Evolutionary conservation across 164 flowering plant species (phyloP), one percentile per base, ranked within the genome.

Genomic region (Taxillus chinensis): DNA sequence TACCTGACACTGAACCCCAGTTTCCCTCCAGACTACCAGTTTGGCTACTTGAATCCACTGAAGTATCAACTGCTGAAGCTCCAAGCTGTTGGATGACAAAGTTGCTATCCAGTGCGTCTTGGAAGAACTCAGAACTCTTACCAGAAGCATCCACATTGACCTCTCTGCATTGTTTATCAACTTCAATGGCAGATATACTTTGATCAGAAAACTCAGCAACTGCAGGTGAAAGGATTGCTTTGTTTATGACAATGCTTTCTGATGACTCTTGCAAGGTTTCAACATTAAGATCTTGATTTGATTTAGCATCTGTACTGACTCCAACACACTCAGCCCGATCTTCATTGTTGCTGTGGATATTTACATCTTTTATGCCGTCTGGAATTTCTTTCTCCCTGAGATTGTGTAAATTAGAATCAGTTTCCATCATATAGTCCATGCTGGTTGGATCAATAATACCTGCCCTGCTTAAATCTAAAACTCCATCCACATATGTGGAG

Each of bases 1-100:
- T 80, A 87, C 95, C 97, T 77, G 92, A 90, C 59, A 86, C 77
- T 49, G 89, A 86, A 8, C 95, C 93, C 89, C 90, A 86, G 70
- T 75, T 69, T 52, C 77, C 84, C 54, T 86, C 92, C 68, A 86
- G 51, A 65, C 92, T 84, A 59, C 83, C 92, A 66, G 79, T 67
- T 74, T 69, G 85, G 68, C 89, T 86, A 61, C 69, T 67, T 50
- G 84, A 77, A 70, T 75, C 82, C 48, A 69, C 68, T 52, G 79
- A 74, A 57, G 68, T 57, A 67, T 81, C 84, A 49, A 57, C 40
- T n/a, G 64, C 72, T 41, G 82, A 74, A 62, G 64, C 67, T 64
- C 60, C 71, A 45, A 45, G 61, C 43, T 74, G 71, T 51, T 65
- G 69, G 57, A 70, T 71, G 62, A 63, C 59, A 11, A 52, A 45